Evolutionary conservation across 441 rosid species (phyloP).

Genomic region (Pelargonium australe): DNA sequence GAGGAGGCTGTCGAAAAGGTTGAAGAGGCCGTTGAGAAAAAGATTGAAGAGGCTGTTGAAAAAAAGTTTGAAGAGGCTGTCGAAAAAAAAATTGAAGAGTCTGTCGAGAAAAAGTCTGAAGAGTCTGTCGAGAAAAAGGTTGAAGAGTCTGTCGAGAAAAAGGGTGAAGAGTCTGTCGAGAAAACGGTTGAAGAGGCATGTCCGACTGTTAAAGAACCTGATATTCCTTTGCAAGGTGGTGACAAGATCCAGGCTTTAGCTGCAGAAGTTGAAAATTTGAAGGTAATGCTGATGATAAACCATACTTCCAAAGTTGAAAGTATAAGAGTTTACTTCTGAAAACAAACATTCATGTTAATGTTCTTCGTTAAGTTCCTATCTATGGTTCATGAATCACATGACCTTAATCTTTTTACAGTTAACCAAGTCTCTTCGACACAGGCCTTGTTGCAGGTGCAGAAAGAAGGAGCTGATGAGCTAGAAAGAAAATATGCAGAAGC

Average conservation of each 20-base stretch:
- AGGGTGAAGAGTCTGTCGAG: conserved; percentile 45
- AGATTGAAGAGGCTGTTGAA: too few species aligned
- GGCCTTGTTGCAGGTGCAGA: conserved; percentile 59
- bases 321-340: too few species aligned
- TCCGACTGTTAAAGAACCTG: conserved; percentile 74
- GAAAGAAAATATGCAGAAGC: conserved; percentile 62
- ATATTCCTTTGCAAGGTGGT: conserved; percentile 78
- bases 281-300: conserved; percentile 36
- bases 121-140: conserved; percentile 37
- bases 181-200: conserved; percentile 83
- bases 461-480: conserved; percentile 63
- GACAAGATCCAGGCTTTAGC: conserved; percentile 61
- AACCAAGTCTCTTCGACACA: conserved; percentile 26
- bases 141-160: too few species aligned
- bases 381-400: background rate
- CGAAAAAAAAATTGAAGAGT: conserved; percentile 27
- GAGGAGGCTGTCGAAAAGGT: conserved; percentile 67
- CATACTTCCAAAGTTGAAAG: background rate
- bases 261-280: conserved; percentile 63
- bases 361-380: background rate
- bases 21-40: conserved; percentile 48
- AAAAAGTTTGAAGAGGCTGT: too few species aligned
- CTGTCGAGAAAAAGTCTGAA: conserved; percentile 61
- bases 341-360: background rate
- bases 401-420: background rate